Percentiles rank a stretch among this genome's conserved stretches.
Conservation (phyloP, 192 early-diverging fungal genomes). For the Mortierella antarctica region DNA sequence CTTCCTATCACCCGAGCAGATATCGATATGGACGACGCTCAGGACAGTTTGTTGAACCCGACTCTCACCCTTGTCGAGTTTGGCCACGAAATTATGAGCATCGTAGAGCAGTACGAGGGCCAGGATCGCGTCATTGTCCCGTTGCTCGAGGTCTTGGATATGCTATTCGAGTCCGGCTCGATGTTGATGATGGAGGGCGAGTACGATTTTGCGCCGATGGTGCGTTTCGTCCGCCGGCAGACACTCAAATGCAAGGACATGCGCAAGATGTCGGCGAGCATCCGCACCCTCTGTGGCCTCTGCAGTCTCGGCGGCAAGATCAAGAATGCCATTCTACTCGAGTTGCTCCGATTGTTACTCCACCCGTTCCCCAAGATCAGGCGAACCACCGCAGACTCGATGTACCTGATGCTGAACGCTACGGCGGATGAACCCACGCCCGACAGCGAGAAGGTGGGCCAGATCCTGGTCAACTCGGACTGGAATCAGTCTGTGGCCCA, state of each 20-base stretch:
- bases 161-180: constrained; percentile 68
- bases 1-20: constrained; percentile 48
- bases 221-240: constrained; percentile 26
- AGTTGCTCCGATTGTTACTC: constrained; percentile 70
- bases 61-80: constrained; percentile 55
- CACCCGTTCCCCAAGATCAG: constrained; percentile 87
- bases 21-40: constrained; percentile 17
- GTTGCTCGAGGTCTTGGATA: constrained; percentile 73
- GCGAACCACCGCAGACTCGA: constrained; percentile 72
- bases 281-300: constrained; percentile 71
- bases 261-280: constrained; percentile 70
- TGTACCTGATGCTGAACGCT: constrained; percentile 72
- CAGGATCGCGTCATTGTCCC: constrained; percentile 77
- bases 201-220: constrained; percentile 39
- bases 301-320: constrained; percentile 51
- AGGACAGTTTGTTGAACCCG: neutral
- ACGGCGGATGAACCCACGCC: constrained; percentile 60
- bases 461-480: constrained; percentile 71
- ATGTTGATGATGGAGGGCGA: constrained; percentile 45
- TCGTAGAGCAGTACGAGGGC: constrained; percentile 57
- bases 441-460: constrained; percentile 63
- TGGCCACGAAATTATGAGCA: constrained; percentile 51
- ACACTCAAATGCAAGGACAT: constrained; percentile 59
- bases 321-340: constrained; percentile 63
- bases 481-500: constrained; percentile 64